Base-by-base conservation (phyloP, 192 early-diverging fungal genomes). In the Gryganskiella cystojenkinii region DNA sequence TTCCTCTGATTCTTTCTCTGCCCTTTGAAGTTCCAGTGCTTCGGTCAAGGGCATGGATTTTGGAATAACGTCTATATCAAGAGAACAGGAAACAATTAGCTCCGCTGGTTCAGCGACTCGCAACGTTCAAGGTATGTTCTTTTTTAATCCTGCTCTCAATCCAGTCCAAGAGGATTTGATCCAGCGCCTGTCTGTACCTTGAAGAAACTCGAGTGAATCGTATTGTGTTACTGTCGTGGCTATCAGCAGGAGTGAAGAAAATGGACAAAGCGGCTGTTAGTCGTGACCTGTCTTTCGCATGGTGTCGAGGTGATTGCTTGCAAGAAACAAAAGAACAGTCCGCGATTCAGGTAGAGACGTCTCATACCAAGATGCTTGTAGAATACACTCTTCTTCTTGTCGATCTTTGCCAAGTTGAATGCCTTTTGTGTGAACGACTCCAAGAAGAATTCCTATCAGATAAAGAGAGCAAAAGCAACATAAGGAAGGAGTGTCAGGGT, bases 301-400 rank as follows among this genome's bases (percentile, higher is more conserved):
- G 6, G 14, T 46, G 10, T 45, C 25, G 17, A 24, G 1, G 28
- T 1, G 62, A n/a, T 35, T n/a, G 27, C 20, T 55, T 19, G 4
- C n/a, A 42, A 42, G 9, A 52, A 43, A 34, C 22, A 13, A 14
- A 20, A 19, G 1, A 52, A 14, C 22, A 20, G 42, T 28, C 20
- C 8, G 33, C 35, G 20, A 37, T 43, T 27, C 15, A 14, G 22
- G 14, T 42, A 3, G 25, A 30, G 27, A 3, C 11, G 44, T 1
- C 66, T 70, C 82, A 83, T 90, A 82, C 89, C 90, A 52, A 92
- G 85, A 67, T 93, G 90, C 80, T 87, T 88, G 70, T 92, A 93
- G 47, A 83, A 85, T 9, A 93, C 84, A 13, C 89, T 90, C 64
- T 90, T 93, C 81, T 90, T 84, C 71, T 91, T 93, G 27, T 90